Conservation (phyloP, 2,329 filamentous ascomycete species). For the Geosmithia putterillii region DNA sequence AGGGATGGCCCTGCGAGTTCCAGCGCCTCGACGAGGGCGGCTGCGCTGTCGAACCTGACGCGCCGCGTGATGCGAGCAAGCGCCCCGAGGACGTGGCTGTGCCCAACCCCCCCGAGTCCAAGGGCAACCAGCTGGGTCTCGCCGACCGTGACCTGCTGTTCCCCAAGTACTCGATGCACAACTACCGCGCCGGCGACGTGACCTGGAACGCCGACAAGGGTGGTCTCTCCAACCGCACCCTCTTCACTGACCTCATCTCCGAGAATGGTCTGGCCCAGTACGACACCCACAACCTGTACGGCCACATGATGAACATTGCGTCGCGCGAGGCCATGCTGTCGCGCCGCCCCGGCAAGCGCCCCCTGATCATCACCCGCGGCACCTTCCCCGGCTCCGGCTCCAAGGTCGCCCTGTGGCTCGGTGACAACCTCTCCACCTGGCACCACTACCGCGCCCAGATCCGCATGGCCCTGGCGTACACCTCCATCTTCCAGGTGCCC, state of each 20-base stretch:
- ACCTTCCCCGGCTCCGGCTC: slow-evolving; percentile 69
- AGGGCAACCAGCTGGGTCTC: slow-evolving; percentile 24
- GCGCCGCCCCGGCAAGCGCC: slow-evolving; percentile 55
- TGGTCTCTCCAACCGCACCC: slow-evolving; percentile 44
- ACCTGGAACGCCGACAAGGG: slow-evolving; percentile 42
- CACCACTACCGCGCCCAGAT: slow-evolving; percentile 67
- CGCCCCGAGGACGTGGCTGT: too few relatives aligned
- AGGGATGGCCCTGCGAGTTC: slow-evolving; percentile 47
- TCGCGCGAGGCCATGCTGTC: slow-evolving; percentile 59
- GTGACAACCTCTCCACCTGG: slow-evolving; percentile 64
- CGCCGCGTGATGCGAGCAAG: too few relatives aligned
- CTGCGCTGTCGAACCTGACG: too few relatives aligned
- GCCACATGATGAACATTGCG: slow-evolving; percentile 62
- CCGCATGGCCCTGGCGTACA: slow-evolving; percentile 63
- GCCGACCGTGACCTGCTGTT: slow-evolving; percentile 52
- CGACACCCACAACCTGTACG: slow-evolving; percentile 72
- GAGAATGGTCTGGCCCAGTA: slow-evolving; percentile 63
- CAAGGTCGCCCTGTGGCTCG: slow-evolving; percentile 73
- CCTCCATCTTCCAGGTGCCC: slow-evolving; percentile 54
- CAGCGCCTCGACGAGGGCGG: slow-evolving; percentile 10
- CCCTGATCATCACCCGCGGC: slow-evolving; percentile 74
- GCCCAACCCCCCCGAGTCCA: slow-evolving; percentile 34
- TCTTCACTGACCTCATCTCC: slow-evolving; percentile 69
- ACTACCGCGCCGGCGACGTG: slow-evolving; percentile 43
- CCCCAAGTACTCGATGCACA: slow-evolving; percentile 67